Percentiles rank a stretch among this genome's conserved stretches.
Conservation (phyloP, 306 rosid genomes). For the apple (Malus domestica) region ASM211411v1 NC_041803.1:43009501-43010000, state of each 20-base stretch:
- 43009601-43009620: not conserved
- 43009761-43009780: too few species aligned
- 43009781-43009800: too few species aligned
- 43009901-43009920: not conserved
- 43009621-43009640: conserved; percentile 30
- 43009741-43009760: too few species aligned
- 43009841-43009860: not conserved
- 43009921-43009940: not conserved
- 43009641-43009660: conserved; percentile 21
- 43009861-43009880: not conserved
- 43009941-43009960: too few species aligned
- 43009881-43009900: not conserved
- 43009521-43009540: conserved; percentile 12
- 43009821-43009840: too few species aligned
- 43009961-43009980: too few species aligned
- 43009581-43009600: too few species aligned
- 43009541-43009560: not conserved
- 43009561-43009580: not conserved
- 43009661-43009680: conserved; percentile 26
- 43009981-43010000: not conserved
- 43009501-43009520: conserved; percentile 30
- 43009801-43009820: too few species aligned
- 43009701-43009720: too few species aligned
- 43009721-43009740: too few species aligned
- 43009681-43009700: conserved; percentile 40